Base-by-base conservation (phyloP, 345 rosid genomes). In the Brassica rapa region DNA sequence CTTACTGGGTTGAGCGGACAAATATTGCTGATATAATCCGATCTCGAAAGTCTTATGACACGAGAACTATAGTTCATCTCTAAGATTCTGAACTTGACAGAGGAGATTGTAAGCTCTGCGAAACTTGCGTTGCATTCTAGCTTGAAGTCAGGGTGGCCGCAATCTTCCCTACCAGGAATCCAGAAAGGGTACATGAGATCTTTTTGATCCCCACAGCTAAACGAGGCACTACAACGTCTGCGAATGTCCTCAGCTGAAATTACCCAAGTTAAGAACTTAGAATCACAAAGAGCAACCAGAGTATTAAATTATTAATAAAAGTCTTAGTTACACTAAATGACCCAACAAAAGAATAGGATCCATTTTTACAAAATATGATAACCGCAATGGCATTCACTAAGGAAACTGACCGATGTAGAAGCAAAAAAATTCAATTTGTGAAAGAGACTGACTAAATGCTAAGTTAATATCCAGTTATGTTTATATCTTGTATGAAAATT, bases 111-210 rank as follows among this genome's bases (percentile, higher is more conserved):
- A 65, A 85, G 7, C 70, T 70, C 80, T 1, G 80, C 65, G 4
- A 3, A 6, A 1, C 6, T 2, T 14, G 1, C 3, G 0, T 0
- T 62, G 33, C 87, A 85, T 0, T 60, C 25, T 1, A 87, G 79
- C 73, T 43, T 6, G 43, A 87, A 87, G 21, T 71, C 72, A 0
- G 80, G 89, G 61, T 30, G 71, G 9, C 88, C 88, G 1, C 88
- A 86, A 0, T 39, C 71, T 46, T 53, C 77, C 5, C 64, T 81
- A 0, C 71, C 64, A 24, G 72, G 4, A 1, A 3, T 39, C 82
- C 85, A 83, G 77, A 85, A 85, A 35, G 87, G 84, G 53, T 85
- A 85, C 0, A 16, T 32, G 6, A 83, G 70, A n/a, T 55, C 1
- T 0, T 1, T 1, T 4, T 74, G 39, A 19, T 53, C 0, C 2